These are phyloP conservation scores for Tetracentron sinense DNA, from an alignment of 164 flowering plant species.

Conservation along the genomic window DNA sequence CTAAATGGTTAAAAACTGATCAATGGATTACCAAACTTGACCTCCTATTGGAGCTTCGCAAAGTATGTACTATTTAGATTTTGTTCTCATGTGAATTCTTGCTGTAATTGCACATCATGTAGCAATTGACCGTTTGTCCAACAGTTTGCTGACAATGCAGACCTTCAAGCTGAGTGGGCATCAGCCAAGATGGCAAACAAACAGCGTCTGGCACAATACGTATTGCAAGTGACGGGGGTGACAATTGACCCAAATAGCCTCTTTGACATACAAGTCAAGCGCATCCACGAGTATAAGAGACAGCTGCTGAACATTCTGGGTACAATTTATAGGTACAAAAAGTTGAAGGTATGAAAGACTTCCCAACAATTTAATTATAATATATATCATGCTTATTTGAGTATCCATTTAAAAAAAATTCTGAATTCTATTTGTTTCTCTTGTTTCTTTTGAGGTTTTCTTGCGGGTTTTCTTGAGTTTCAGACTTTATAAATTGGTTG, in stretches of 20 bases:
- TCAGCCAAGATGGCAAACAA: constrained; percentile 94
- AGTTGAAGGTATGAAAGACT: constrained; percentile 63
- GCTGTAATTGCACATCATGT: background rate
- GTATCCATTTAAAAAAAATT: too few relatives aligned
- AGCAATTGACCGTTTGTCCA: constrained; percentile 11
- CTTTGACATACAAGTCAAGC: constrained; percentile 97
- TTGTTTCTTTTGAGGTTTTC: too few relatives aligned
- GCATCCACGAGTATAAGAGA: constrained; percentile 96
- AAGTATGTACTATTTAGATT: constrained; percentile 38
- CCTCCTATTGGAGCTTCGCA: constrained; percentile 61
- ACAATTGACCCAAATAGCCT: constrained; percentile 76
- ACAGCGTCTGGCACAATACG: constrained; percentile 69
- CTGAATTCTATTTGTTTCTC: too few relatives aligned
- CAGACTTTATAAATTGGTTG: too few relatives aligned
- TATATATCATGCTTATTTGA: background rate
- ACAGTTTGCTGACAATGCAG: constrained; percentile 81
- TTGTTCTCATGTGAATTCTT: background rate
- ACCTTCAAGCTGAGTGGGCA: constrained; percentile 84
- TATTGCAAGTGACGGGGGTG: constrained; percentile 71
- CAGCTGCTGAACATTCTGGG: constrained; percentile 89
- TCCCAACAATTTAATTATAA: background rate
- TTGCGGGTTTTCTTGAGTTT: too few relatives aligned
- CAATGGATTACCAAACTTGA: constrained; percentile 87
- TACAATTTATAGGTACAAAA: constrained; percentile 86
- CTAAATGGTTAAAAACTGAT: constrained; percentile 93